A percentile compares a stretch with the other conserved stretches of the same genome.
phyloP scores from a whole-genome alignment of 2,329 filamentous ascomycete genomes.

The Coniochaeta prunicola region DNA sequence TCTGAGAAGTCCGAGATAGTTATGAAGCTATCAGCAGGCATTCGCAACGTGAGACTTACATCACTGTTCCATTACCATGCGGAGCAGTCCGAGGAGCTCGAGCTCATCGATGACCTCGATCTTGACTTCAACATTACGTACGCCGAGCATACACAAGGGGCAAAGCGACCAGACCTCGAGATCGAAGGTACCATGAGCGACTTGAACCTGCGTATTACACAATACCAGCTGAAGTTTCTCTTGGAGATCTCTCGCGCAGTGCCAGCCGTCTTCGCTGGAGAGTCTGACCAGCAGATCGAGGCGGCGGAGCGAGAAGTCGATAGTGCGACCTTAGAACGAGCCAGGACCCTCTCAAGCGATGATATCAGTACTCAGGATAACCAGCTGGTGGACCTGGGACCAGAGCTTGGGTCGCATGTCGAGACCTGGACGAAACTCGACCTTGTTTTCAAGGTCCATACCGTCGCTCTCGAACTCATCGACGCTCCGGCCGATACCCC shows the following conservation, averaged over 20 bases:
- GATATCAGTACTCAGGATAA: slow-evolving; percentile 26
- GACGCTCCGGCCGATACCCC: slow-evolving; percentile 69
- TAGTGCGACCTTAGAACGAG: slow-evolving; percentile 41
- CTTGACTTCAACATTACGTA: slow-evolving; percentile 89
- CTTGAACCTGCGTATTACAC: slow-evolving; percentile 82
- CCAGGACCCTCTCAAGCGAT: slow-evolving; percentile 33
- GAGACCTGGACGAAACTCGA: slow-evolving; percentile 91
- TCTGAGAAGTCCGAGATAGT: slow-evolving; percentile 64
- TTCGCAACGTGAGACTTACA: slow-evolving; percentile 84
- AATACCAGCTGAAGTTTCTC: slow-evolving; percentile 84
- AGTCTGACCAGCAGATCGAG: slow-evolving; percentile 62
- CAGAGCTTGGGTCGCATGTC: slow-evolving; percentile 61
- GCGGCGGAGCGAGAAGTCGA: slow-evolving; percentile 71
- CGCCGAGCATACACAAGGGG: slow-evolving; percentile 71
- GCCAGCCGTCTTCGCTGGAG: slow-evolving; percentile 76
- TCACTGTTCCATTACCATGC: slow-evolving; percentile 79
- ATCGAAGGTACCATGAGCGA: slow-evolving; percentile 89
- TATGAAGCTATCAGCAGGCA: slow-evolving; percentile 85
- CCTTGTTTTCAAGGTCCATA: slow-evolving; percentile 80
- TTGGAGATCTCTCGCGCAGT: slow-evolving; percentile 83
- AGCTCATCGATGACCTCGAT: slow-evolving; percentile 96
- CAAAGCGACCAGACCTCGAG: slow-evolving; percentile 82
- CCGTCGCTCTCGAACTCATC: slow-evolving; percentile 81
- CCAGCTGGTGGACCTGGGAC: slow-evolving; percentile 48
- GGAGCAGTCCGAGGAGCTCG: slow-evolving; percentile 71